Base-by-base conservation (phyloP, 75 land plant species). In the Adiantum capillusveneris region DNA sequence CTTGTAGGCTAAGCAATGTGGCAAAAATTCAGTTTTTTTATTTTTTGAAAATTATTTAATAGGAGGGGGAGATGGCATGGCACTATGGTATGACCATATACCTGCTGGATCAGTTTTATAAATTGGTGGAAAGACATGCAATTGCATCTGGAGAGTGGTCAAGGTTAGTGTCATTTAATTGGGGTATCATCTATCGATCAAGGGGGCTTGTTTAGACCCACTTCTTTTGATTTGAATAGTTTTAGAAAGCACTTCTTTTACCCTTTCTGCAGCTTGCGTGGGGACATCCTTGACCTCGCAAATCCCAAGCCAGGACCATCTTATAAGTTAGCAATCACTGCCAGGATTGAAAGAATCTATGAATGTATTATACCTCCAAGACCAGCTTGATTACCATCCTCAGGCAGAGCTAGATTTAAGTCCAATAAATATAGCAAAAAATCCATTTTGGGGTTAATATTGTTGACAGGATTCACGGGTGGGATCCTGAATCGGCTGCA, bases 81-180 rank as follows among this genome's bases (percentile, higher is more conserved):
- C 75, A 68, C 63, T 93, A 66, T 72, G 98, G 98, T n/a, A 59
- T 93, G 73, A 25, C 83, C 36, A 60, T 93, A 25, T 93, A 83
- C 75, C 61, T 64, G 43, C 74, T 93, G 24, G 84, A 85, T 51
- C 76, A 74, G 43, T 65, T 93, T 20, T 81, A 70, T 31, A 79
- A 57, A 62, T 79, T 82, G 30, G 84, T 84, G 14, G 70, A 84
- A 36, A 76, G 70, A 53, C 77, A 83, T 78, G 86, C 93, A 18
- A 74, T 60, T 34, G 73, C 53, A 65, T 77, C 80, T 58, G 89
- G 84, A 1, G 97, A 92, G 68, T 92, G 97, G 97, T 68, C 31
- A 24, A 72, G 75, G 79, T 76, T 27, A 56, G 65, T 51, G 2
- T 43, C 31, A 51, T 56, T 26, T 20, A 28, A 28, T 28, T 74